These are phyloP conservation scores for Trypethelium eluteriae DNA, from an alignment of 495 filamentous ascomycete species.

Conservation along the genomic window DNA sequence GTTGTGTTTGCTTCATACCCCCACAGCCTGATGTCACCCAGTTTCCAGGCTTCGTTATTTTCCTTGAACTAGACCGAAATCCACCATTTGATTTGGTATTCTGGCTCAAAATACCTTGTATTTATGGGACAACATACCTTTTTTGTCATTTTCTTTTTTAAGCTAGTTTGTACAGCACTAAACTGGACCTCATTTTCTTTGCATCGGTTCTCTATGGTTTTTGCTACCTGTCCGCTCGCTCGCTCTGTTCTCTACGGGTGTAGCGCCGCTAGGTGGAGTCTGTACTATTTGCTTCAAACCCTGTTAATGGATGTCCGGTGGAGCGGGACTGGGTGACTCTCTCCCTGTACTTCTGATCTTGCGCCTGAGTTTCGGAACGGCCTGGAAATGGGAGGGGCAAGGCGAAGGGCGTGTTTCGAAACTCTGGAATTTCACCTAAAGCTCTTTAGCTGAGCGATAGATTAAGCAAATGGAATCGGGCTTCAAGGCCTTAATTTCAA, in stretches of 20 bases:
- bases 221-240: not conserved
- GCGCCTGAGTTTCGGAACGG: not conserved
- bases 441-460: slow-evolving; percentile 1
- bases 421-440: not conserved
- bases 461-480: slow-evolving; percentile 5
- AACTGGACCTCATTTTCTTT: not conserved
- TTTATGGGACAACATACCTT: not conserved
- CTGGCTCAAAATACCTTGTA: slow-evolving; percentile 1
- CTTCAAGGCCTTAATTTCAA: slow-evolving; percentile 1
- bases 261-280: not conserved
- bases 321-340: not conserved
- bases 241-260: not conserved
- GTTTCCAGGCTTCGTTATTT: slow-evolving; percentile 7
- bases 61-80: slow-evolving; percentile 6
- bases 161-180: not conserved
- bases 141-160: not conserved
- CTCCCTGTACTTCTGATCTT: not conserved
- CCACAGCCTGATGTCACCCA: slow-evolving; percentile 9
- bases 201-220: slow-evolving; percentile 5
- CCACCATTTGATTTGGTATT: not conserved
- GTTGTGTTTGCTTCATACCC: slow-evolving; percentile 9
- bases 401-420: not conserved
- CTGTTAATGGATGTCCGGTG: not conserved
- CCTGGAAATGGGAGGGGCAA: not conserved
- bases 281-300: not conserved